A percentile compares a stretch with the other conserved stretches of the same genome.
These are phyloP conservation scores for Spergularia marina DNA, from an alignment of 148 eudicot genomes.

Conservation along the genomic window DNA sequence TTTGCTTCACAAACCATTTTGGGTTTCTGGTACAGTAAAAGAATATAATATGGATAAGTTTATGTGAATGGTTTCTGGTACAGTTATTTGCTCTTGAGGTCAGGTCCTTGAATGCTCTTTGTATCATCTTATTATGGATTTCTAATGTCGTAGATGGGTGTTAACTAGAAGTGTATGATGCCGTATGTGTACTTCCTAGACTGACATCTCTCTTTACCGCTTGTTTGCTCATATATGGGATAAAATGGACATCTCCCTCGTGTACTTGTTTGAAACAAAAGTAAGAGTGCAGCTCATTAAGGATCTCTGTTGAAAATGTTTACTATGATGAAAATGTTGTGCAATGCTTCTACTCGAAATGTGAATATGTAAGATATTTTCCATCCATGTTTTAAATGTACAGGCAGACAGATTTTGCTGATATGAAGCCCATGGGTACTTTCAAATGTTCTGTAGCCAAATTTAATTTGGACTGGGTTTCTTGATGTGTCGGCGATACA, in stretches of 20 bases:
- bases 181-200: no score
- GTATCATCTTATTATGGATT: no score
- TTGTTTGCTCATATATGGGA: not conserved
- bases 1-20: no score
- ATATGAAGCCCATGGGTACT: slow-evolving; percentile 95
- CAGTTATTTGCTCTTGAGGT: no score
- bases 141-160: no score
- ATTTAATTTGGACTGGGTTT: slow-evolving; percentile 76
- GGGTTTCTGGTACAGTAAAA: no score
- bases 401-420: slow-evolving; percentile 79
- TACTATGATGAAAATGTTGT: no score
- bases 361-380: slow-evolving; percentile 8
- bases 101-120: no score
- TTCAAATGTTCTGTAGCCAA: slow-evolving; percentile 74
- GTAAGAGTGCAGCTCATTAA: not conserved
- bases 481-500: slow-evolving; percentile 77
- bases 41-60: no score
- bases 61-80: no score
- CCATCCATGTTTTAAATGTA: slow-evolving; percentile 7
- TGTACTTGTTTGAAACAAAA: not conserved
- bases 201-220: no score
- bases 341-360: not conserved
- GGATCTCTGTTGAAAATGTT: not conserved
- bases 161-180: no score
- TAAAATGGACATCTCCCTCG: not conserved